These are phyloP conservation scores for Haplosporangium sp. DNA, from an alignment of 371 early-diverging fungal genomes.

Conservation along the genomic window DNA sequence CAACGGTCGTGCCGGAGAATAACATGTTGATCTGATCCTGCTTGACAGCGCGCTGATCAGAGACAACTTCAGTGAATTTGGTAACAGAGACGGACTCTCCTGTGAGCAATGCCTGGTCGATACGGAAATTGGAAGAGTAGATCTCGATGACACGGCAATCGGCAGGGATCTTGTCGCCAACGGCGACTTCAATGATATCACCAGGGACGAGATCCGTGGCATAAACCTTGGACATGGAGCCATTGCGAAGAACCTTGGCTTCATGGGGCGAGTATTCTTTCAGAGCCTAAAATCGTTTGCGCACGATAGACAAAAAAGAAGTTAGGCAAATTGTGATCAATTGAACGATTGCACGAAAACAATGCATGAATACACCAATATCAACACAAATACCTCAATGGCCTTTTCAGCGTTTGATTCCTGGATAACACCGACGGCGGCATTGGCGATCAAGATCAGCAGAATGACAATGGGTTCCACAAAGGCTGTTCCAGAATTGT, in stretches of 20 bases:
- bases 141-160: slow-evolving; percentile 89
- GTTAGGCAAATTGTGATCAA: neutral
- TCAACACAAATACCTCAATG: slow-evolving; percentile 75
- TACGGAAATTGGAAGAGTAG: slow-evolving; percentile 82
- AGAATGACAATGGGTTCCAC: slow-evolving; percentile 98
- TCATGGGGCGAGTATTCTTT: slow-evolving; percentile 96
- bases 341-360: too few species aligned
- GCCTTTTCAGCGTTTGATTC: slow-evolving; percentile 97
- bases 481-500: slow-evolving; percentile 79
- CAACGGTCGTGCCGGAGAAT: slow-evolving; percentile 96
- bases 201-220: slow-evolving; percentile 95
- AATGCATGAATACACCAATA: neutral
- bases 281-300: slow-evolving; percentile 70
- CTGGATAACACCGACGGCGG: slow-evolving; percentile 96
- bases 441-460: slow-evolving; percentile 96
- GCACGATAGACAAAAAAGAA: neutral
- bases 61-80: slow-evolving; percentile 77
- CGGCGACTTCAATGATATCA: slow-evolving; percentile 89
- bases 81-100: slow-evolving; percentile 96
- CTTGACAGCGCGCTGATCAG: slow-evolving; percentile 83
- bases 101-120: slow-evolving; percentile 96
- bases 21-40: slow-evolving; percentile 96
- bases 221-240: slow-evolving; percentile 72
- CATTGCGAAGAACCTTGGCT: slow-evolving; percentile 89
- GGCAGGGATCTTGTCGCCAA: slow-evolving; percentile 97